Evolutionary conservation across 768 basidiomycete genomes (phyloP).

Genomic region (Kwoniella dejecticola): DNA sequence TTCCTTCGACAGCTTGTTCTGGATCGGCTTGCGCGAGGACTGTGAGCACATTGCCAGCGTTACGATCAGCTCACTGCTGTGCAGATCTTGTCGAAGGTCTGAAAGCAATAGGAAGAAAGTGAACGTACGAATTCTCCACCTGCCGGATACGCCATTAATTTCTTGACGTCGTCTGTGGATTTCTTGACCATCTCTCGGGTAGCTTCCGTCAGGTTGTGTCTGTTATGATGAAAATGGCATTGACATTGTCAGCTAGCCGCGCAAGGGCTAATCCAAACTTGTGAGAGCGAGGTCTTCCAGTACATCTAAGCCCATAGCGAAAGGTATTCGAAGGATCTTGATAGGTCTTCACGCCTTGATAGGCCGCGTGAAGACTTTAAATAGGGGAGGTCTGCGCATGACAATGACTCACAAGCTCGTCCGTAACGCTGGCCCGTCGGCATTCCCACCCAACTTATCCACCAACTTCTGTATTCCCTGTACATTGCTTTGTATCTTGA

Average conservation of each 20-base stretch:
- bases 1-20: constrained; percentile 92
- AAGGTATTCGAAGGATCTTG: too few relatives aligned
- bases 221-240: constrained; percentile 49
- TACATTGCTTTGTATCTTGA: constrained; percentile 98
- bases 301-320: too few relatives aligned
- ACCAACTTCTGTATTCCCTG: constrained; percentile 93
- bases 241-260: not conserved
- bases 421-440: constrained; percentile 76
- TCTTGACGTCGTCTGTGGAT: constrained; percentile 90
- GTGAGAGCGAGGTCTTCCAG: too few relatives aligned
- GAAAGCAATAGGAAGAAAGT: not conserved
- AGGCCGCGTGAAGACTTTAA: too few relatives aligned
- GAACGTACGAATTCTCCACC: constrained; percentile 37
- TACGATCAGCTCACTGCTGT: too few relatives aligned
- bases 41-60: constrained; percentile 6
- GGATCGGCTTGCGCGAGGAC: constrained; percentile 56
- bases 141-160: constrained; percentile 66
- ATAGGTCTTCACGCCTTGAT: too few relatives aligned
- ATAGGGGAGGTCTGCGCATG: not conserved
- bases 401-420: constrained; percentile 74
- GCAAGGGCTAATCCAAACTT: too few relatives aligned
- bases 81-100: too few relatives aligned
- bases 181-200: constrained; percentile 94
- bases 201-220: constrained; percentile 90
- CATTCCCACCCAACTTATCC: constrained; percentile 85